A percentile compares a stretch with the other conserved stretches of the same genome.
phyloP scores from a whole-genome alignment of 495 filamentous ascomycete species.

The Lophium mytilinum region DNA sequence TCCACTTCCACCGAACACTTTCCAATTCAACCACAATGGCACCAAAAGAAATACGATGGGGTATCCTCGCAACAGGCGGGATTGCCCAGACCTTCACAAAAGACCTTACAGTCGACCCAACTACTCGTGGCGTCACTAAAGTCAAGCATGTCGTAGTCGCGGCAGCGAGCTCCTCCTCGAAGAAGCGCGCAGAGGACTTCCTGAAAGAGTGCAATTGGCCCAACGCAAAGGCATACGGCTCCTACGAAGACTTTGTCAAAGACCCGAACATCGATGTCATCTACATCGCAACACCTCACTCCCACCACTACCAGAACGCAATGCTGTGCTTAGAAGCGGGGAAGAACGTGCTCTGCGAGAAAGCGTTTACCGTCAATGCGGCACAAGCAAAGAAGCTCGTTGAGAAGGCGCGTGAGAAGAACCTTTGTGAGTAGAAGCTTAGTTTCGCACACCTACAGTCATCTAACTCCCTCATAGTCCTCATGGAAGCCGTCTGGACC shows the following conservation, averaged over 20 bases:
- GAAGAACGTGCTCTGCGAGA: slow-evolving; percentile 90
- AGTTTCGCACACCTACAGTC: too few relatives aligned
- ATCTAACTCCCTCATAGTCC: slow-evolving; percentile 31
- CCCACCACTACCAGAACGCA: slow-evolving; percentile 90
- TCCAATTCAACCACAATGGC: neutral
- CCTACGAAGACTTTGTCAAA: slow-evolving; percentile 70
- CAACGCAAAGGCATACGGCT: slow-evolving; percentile 68
- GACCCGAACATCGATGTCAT: slow-evolving; percentile 78
- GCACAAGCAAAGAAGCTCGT: slow-evolving; percentile 67
- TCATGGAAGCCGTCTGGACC: slow-evolving; percentile 99
- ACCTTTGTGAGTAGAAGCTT: slow-evolving; percentile 41
- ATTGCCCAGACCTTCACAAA: slow-evolving; percentile 41
- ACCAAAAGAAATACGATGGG: slow-evolving; percentile 55
- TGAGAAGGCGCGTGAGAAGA: slow-evolving; percentile 64
- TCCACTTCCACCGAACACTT: too few relatives aligned
- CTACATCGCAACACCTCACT: slow-evolving; percentile 92
- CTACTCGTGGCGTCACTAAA: slow-evolving; percentile 62
- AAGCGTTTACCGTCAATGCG: slow-evolving; percentile 88
- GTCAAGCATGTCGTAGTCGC: slow-evolving; percentile 73
- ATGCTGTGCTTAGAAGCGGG: slow-evolving; percentile 75
- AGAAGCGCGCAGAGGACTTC: slow-evolving; percentile 62
- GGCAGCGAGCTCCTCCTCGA: slow-evolving; percentile 72
- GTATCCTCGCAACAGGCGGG: slow-evolving; percentile 49
- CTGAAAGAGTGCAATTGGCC: slow-evolving; percentile 59
- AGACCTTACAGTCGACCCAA: slow-evolving; percentile 74